Conservation (phyloP, 2,329 filamentous ascomycete species). For the Emmonsiellopsis sp. region DNA sequence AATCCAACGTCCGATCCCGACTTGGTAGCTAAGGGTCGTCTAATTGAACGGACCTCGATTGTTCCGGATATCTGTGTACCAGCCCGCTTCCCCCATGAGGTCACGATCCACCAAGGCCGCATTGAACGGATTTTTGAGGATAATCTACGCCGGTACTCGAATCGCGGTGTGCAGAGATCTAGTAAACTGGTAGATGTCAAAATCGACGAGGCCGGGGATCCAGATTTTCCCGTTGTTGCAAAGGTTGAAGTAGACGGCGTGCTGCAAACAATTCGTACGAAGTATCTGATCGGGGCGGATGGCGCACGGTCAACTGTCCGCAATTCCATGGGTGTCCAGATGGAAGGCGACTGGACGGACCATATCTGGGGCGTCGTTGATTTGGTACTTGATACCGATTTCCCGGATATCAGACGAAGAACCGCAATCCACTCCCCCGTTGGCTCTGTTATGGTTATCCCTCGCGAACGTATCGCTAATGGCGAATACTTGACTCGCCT, state of each 20-base stretch:
- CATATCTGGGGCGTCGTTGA: constrained; percentile 73
- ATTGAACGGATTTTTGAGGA: constrained; percentile 49
- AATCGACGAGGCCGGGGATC: constrained; percentile 44
- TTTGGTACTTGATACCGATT: constrained; percentile 61
- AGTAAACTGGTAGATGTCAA: constrained; percentile 57
- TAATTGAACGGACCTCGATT: constrained; percentile 34
- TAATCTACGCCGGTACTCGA: constrained; percentile 55
- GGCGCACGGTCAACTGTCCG: constrained; percentile 62
- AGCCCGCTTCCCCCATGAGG: constrained; percentile 14
- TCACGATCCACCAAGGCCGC: not conserved
- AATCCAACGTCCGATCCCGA: constrained; percentile 36
- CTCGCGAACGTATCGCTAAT: constrained; percentile 52
- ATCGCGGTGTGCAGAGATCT: constrained; percentile 50
- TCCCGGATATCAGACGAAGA: constrained; percentile 73
- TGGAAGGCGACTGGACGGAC: constrained; percentile 61
- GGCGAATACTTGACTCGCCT: constrained; percentile 63
- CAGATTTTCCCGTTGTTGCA: constrained; percentile 29
- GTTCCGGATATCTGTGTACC: constrained; percentile 1
- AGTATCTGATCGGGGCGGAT: constrained; percentile 64
- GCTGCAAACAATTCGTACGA: constrained; percentile 46
- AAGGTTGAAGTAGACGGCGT: constrained; percentile 23
- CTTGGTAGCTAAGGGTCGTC: constrained; percentile 32
- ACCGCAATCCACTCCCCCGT: constrained; percentile 66
- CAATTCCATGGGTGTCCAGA: constrained; percentile 39
- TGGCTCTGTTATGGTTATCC: constrained; percentile 77